Evolutionary conservation across 331 rosid genomes (phyloP), one percentile per base, ranked within the genome.

Genomic region (Acacia concinna): DNA sequence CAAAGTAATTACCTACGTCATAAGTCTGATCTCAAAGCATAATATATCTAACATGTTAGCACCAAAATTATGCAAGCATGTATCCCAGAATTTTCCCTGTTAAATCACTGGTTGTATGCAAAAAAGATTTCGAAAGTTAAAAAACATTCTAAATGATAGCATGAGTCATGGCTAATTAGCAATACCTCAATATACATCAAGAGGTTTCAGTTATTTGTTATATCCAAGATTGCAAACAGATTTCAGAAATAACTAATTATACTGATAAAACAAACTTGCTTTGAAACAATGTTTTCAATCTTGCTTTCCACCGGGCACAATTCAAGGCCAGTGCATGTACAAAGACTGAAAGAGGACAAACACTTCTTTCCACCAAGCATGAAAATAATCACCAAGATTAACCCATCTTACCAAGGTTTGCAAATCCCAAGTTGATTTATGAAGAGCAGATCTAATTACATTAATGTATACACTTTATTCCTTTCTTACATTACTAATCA

Each of bases 51-150:
- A 43, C 57, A 43, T 25, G 10, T 41, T 41, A 1, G 8, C 57
- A 69, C 35, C 35, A 6, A 56, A 69, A 25, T 41, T 27, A 25
- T 23, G 57, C 37, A 69, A 41, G 37, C 54, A 69, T 13, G 73
- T 68, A 38, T 40, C 74, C 74, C 37, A 69, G 8, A 69, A 25
- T 69, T 69, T 68, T 21, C 73, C 35, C 54, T 21, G 71, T 35
- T 40, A 68, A 14, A 11, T 69, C 37, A 69, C 21, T 18, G n/a
- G 21, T 41, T 69, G 56, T 43, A 69, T 43, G 54, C 34, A 68
- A 68, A 60, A 56, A 68, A 68, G 57, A 69, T 69, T 43, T 6
- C 56, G 27, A 13, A 69, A 69, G 38, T 69, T 43, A 69, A 13
- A 13, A 67, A 25, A 68, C 17, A 67, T 67, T 37, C 72, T 12